Base-by-base conservation (phyloP, 2,329 filamentous ascomycete genomes). In the Hypoxylon sp. region DNA sequence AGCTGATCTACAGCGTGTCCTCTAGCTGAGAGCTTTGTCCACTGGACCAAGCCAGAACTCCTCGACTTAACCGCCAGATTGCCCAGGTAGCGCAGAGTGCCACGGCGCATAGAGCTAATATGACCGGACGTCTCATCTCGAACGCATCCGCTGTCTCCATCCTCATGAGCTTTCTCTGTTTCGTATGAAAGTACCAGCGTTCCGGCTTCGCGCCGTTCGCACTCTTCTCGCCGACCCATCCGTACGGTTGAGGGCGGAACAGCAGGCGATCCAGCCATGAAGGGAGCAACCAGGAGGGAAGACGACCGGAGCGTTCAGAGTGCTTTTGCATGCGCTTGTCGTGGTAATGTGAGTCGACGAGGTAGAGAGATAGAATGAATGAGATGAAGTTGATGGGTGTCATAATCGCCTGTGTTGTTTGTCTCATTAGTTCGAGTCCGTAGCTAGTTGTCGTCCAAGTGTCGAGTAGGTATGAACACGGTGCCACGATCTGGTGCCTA, bases 91-190 rank as follows among this genome's bases (percentile, higher is more conserved):
- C 67, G 5, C 68, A 69, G 15, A 78, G 68, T 4, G 72, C 68
- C 26, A 78, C 68, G 17, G 81, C 71, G 7, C 77, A 78, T 70
- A 91, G 72, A 1, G 76, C 78, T 3, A 82, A 72, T 22, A 89
- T 76, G n/a, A 91, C 82, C 19, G 78, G 78, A 10, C 79, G 77
- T 22, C 86, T 81, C 73, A 90, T 79, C 72, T 85, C 83, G 66
- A 91, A 87, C 2, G 89, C 89, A 71, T 91, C 87, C 2, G 80
- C 81, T 15, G 88, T 81, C 73, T 91, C 86, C 80, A 88, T 79
- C 72, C 79, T 84, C 71, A 89, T 82, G 55, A 91, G 78, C 73
- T 88, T 87, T 62, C 84, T 80, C 76, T 87, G 84, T 73, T 85
- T 84, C 67, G 79, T 82, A 74, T 85, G 84, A 65, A 86, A 86